Evolutionary conservation across 2,329 filamentous ascomycete species (phyloP).

Genomic region (Aspergillus fumigatiaffinis): DNA sequence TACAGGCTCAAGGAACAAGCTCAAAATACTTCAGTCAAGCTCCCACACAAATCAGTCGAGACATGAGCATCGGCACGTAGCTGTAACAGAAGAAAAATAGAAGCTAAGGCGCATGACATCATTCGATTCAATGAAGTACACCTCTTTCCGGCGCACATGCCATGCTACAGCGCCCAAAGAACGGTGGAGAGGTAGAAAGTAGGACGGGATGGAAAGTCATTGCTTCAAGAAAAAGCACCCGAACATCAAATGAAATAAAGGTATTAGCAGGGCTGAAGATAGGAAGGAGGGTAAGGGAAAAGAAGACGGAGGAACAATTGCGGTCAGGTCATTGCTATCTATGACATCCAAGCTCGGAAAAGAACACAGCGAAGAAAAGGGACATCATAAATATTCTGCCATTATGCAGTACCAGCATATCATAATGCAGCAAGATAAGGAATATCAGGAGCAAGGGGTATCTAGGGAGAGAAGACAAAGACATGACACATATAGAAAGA

Average conservation of each 20-base stretch:
- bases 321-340: conserved; percentile 24
- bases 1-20: not conserved
- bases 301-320: conserved; percentile 1
- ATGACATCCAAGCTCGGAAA: conserved; percentile 15
- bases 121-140: not conserved
- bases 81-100: not conserved
- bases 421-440: conserved; percentile 15
- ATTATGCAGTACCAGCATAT: conserved; percentile 17
- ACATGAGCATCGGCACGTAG: not conserved
- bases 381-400: conserved; percentile 9
- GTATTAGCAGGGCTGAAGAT: not conserved
- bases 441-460: conserved; percentile 23
- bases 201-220: not conserved
- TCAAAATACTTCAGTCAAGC: not conserved
- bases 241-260: not conserved
- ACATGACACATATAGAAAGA: conserved; percentile 22
- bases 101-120: not conserved
- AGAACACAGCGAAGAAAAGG: conserved; percentile 3
- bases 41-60: not conserved
- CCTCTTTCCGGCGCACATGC: not conserved
- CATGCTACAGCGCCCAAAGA: not conserved
- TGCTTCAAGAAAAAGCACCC: not conserved
- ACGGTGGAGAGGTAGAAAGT: not conserved
- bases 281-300: conserved; percentile 2
- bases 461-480: conserved; percentile 26